Conservation (phyloP, 2,329 filamentous ascomycete genomes). For the Fusarium compactum region DNA sequence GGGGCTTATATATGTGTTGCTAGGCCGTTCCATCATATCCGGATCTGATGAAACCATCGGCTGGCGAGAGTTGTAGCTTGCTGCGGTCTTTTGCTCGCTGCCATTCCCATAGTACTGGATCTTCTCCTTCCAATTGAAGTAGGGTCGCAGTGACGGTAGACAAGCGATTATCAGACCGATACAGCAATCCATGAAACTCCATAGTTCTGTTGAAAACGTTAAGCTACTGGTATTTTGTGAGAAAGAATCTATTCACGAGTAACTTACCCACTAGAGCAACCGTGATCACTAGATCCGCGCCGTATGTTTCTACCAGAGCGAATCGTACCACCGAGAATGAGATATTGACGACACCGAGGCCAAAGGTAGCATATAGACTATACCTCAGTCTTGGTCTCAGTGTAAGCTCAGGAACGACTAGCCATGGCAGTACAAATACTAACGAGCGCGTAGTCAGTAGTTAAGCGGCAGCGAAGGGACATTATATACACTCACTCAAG, state of each 20-base stretch:
- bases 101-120: conserved; percentile 3
- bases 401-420: conserved; percentile 18
- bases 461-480: accelerated
- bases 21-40: background rate
- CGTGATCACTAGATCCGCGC: conserved; percentile 1
- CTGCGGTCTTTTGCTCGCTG: background rate
- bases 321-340: conserved; percentile 15
- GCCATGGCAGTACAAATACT: conserved; percentile 33
- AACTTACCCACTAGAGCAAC: conserved; percentile 13
- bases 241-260: background rate
- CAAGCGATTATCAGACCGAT: conserved; percentile 24
- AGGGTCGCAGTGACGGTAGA: conserved; percentile 18
- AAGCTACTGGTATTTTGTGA: accelerated
- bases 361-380: conserved; percentile 25
- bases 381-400: conserved; percentile 4
- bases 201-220: background rate
- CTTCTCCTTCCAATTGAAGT: conserved; percentile 10
- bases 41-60: conserved; percentile 1
- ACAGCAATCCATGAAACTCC: conserved; percentile 16
- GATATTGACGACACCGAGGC: conserved; percentile 25
- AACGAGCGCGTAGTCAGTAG: accelerated
- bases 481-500: background rate
- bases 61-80: background rate
- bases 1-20: conserved; percentile 2
- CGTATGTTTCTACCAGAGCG: background rate